phyloP scores from a whole-genome alignment of 2,329 filamentous ascomycete species.

The Dothideomycetidae sp. region DNA sequence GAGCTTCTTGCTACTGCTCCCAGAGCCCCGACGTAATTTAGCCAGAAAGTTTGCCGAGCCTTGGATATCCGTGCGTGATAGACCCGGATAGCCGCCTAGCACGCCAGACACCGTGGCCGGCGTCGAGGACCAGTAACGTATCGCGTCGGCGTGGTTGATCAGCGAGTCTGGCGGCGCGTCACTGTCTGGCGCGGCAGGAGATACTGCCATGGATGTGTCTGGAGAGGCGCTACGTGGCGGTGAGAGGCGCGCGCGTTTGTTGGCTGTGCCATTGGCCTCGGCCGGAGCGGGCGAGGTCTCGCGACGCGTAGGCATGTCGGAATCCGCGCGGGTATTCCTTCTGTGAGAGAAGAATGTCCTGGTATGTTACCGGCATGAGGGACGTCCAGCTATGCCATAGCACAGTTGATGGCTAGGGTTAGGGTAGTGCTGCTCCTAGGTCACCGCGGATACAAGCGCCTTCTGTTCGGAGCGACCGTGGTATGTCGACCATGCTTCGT shows the following conservation, averaged over 20 bases:
- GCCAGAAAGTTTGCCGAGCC: constrained; percentile 55
- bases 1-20: constrained; percentile 16
- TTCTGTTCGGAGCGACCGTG: no score
- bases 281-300: no score
- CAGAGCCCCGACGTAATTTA: constrained; percentile 39
- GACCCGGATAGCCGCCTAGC: constrained; percentile 59
- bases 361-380: no score
- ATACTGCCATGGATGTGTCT: not conserved
- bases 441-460: no score
- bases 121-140: constrained; percentile 39
- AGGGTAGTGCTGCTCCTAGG: no score
- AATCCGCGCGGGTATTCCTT: no score
- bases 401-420: no score
- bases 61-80: constrained; percentile 56
- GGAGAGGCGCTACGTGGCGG: not conserved
- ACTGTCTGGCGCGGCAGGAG: constrained; percentile 1
- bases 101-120: constrained; percentile 52
- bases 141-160: constrained; percentile 30
- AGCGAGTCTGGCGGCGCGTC: constrained; percentile 26
- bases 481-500: no score
- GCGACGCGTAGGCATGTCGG: no score
- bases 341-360: no score
- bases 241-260: not conserved
- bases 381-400: no score
- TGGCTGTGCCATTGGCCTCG: no score